These are phyloP conservation scores for Scedosporium apiospermum DNA, from an alignment of 2,329 filamentous ascomycete genomes.

Conservation along the genomic window DNA sequence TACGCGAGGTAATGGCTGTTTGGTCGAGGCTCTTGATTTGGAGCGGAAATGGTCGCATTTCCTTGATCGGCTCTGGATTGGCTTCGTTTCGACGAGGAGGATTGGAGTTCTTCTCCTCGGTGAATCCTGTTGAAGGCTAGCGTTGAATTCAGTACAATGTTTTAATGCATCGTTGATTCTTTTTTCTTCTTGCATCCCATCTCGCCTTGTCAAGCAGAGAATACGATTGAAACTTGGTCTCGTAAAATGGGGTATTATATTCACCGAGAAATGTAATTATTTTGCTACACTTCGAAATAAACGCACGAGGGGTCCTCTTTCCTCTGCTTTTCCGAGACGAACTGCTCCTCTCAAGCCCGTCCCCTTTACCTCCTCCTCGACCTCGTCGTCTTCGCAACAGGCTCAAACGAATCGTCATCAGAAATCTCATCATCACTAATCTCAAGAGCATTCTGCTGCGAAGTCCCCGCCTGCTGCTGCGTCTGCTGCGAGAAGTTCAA, in stretches of 20 bases:
- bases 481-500: constrained; percentile 36
- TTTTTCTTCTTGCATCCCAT: too few species aligned
- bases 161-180: too few species aligned
- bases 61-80: too few species aligned
- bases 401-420: constrained; percentile 52
- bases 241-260: background rate
- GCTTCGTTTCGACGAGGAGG: too few species aligned
- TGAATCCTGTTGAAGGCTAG: too few species aligned
- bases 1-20: too few species aligned
- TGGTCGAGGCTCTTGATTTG: too few species aligned
- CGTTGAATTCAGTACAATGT: too few species aligned
- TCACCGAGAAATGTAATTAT: background rate
- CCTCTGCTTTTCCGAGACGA: background rate
- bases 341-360: background rate
- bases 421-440: constrained; percentile 59
- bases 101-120: too few species aligned
- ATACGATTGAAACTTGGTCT: background rate
- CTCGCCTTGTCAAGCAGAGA: too few species aligned
- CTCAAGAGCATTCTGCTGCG: constrained; percentile 41
- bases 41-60: too few species aligned
- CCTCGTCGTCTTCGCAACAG: constrained; percentile 23
- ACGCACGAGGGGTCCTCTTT: background rate
- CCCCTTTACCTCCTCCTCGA: background rate
- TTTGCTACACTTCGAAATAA: background rate
- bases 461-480: constrained; percentile 16